Evolutionary conservation across 176 grass and related monocot genomes (phyloP).

Genomic region (Stipa capillata): DNA sequence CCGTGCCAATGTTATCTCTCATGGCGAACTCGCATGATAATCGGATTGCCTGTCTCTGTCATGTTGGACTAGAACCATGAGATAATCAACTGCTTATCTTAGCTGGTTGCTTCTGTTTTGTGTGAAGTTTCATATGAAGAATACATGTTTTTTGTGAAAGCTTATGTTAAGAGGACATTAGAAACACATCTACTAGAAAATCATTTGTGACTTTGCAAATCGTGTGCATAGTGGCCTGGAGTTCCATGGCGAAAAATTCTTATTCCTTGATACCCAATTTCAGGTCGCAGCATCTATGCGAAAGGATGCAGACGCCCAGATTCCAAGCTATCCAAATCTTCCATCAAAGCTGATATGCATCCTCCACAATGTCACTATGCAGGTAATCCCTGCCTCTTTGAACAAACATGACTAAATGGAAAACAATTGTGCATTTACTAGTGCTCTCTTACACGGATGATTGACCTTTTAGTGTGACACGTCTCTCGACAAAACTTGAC

Average conservation of each 20-base stretch:
- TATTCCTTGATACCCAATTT: conserved; percentile 32
- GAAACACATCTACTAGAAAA: background rate
- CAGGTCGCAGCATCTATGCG: conserved; percentile 82
- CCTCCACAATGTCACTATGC: conserved; percentile 56
- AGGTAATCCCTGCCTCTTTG: conserved; percentile 37
- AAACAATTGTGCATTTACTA: background rate
- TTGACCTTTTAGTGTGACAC: background rate
- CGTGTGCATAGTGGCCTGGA: conserved; percentile 4
- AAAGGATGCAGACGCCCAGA: conserved; percentile 54
- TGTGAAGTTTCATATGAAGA: too few relatives aligned
- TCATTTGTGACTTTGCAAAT: conserved; percentile 4
- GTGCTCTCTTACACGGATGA: background rate
- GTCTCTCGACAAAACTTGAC: conserved; percentile 24
- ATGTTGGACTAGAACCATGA: background rate
- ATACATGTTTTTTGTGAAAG: background rate
- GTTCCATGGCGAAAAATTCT: background rate
- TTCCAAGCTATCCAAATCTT: conserved; percentile 83
- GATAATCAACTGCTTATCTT: background rate
- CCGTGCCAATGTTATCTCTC: background rate
- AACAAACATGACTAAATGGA: background rate
- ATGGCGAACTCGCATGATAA: background rate
- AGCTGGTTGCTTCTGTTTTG: background rate
- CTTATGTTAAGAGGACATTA: too few relatives aligned
- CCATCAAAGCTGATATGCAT: conserved; percentile 67
- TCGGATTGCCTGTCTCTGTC: background rate